These are phyloP conservation scores for Cyanophora paradoxa DNA, from an alignment of 78 protist genomes.

Conservation along the genomic window DNA sequence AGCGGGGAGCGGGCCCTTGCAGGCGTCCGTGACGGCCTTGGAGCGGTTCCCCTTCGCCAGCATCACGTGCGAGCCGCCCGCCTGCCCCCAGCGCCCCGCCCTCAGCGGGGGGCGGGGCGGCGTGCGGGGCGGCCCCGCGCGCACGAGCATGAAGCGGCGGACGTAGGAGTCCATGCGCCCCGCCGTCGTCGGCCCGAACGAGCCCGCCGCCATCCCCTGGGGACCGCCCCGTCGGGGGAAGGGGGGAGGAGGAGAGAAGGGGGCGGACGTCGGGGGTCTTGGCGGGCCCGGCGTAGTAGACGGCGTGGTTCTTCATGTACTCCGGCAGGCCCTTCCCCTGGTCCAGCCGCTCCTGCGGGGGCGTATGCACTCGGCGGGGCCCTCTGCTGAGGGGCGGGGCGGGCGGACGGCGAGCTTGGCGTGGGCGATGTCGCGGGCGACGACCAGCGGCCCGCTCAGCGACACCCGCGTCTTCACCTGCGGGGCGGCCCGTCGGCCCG, in stretches of 20 bases:
- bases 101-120: no score
- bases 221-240: no score
- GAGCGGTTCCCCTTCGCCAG: constrained; percentile 76
- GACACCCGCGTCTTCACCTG: constrained; percentile 57
- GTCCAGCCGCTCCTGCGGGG: constrained; percentile 33
- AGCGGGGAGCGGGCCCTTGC: neutral
- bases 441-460: constrained; percentile 49
- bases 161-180: constrained; percentile 77
- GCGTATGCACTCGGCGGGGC: no score
- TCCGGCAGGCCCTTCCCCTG: constrained; percentile 45
- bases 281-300: constrained; percentile 77
- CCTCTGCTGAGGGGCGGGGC: no score
- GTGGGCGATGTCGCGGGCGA: constrained; percentile 72
- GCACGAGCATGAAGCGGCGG: constrained; percentile 38
- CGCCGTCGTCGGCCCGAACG: constrained; percentile 78
- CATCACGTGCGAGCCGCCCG: constrained; percentile 41
- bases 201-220: constrained; percentile 51
- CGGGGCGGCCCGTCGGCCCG: no score
- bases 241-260: no score
- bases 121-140: no score
- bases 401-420: constrained; percentile 47
- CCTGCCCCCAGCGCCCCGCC: constrained; percentile 14
- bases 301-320: constrained; percentile 56
- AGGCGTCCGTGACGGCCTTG: constrained; percentile 4
- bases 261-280: constrained; percentile 67